Base-by-base conservation (phyloP, 345 rosid genomes). In the Syzygium aqueum region DNA sequence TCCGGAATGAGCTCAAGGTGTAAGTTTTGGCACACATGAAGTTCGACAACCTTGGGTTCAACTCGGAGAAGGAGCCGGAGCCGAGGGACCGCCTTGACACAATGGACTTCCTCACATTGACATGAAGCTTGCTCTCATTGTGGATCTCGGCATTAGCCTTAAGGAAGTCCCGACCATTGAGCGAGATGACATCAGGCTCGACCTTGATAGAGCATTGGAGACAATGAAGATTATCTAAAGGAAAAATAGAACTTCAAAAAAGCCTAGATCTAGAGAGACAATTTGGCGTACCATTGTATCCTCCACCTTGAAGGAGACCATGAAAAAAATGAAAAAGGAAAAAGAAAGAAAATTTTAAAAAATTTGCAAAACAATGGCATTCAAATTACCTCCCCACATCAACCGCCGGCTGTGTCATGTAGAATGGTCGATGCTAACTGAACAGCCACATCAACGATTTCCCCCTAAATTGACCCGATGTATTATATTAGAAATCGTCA, bases 391-490 rank as follows among this genome's bases (percentile, higher is more conserved):
- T 59, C 27, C 65, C 65, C 11, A 57, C n/a, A 10, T 4, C n/a
- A 25, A 25, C 13, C 4, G 0, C 15, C 5, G 6, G n/a, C 3
- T 10, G 11, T 57, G 27, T 13, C 63, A 57, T 57, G 15, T 25
- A 57, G 4, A 3, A 25, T 57, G 63, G 28, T 57, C 25, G 13
- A 6, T 57, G 30, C 13, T 1, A 57, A 57, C 0, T 11, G 0
- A 56, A 12, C 6, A 10, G 63, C 0, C 63, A 25, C 28, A 25
- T 57, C 5, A 57, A 2, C 11, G 0, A 57, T 0, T 57, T 57
- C 7, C 0, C 11, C 28, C 1, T 25, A 57, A 25, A 57, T 56
- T 56, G 11, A 12, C 11, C 0, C 2, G 61, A 56, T 56, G 13
- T 11, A 23, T 5, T 56, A 56, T 56, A 56, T 56, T 9, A 56